Evolutionary conservation across 1,284 basidiomycete species (phyloP), one percentile per base, ranked within the genome.

Genomic region (Microbotryum scabiosae): DNA sequence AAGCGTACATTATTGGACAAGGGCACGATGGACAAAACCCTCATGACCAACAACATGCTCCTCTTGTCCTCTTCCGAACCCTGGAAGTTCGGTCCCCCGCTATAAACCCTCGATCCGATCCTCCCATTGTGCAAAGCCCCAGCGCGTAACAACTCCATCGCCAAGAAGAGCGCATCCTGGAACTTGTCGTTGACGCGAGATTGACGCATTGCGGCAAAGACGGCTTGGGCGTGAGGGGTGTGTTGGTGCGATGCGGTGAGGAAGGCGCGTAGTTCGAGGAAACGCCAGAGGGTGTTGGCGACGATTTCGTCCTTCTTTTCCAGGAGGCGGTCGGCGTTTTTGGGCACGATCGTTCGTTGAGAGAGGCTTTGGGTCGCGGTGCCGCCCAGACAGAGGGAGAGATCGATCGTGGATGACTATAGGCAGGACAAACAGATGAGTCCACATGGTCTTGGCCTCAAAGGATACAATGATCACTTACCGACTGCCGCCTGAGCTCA

Each of bases 241-340:
- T 97, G 94, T 47, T 83, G 85, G 76, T 98, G 94, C 18, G 86
- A 76, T 16, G 78, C 82, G 74, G 87, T 90, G 71, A 97, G 80
- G 80, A 97, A 96, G 67, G 91, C 91, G 76, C 94, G 81, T 59
- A 98, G 78, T 75, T 97, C 94, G 60, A 99, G 82, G 82, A 98
- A 96, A 51, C 94, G 84, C 93, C 93, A 97, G 65, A 98, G 88
- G 36, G 93, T 90, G 74, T 99, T 99, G 9, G 93, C 94, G 2
- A 99, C 94, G 1, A 96, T 82, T 75, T 99, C 96, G 73, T 99
- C 94, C 78, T 98, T 98, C 78, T 96, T 97, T 66, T 97, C 94
- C 43, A 99, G 80, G 14, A 82, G 80, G 46, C 77, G 75, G 82
- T 66, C 71, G 62, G 61, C 61, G 83, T 61, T 79, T 78, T 77